A percentile compares a stretch with the other conserved stretches of the same genome.
Evolutionary conservation across 495 filamentous ascomycete genomes (phyloP).

Genomic region (Podospora pseudoanserina): DNA sequence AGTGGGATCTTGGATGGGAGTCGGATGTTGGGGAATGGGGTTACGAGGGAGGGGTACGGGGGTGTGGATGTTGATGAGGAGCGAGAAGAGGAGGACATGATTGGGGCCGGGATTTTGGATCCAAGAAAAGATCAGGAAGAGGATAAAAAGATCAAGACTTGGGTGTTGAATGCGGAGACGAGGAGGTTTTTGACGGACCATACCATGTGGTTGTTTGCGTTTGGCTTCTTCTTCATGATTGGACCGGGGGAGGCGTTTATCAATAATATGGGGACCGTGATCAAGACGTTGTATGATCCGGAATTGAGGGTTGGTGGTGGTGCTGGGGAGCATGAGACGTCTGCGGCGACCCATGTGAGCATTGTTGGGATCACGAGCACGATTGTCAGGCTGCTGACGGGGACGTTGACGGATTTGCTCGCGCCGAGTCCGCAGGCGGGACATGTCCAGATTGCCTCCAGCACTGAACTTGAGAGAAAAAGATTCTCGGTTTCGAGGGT

Average conservation of each 20-base stretch:
- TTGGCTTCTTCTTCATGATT: slow-evolving; percentile 89
- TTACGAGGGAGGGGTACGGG: slow-evolving; percentile 38
- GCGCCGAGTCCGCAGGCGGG: slow-evolving; percentile 58
- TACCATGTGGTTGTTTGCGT: slow-evolving; percentile 92
- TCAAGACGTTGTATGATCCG: slow-evolving; percentile 75
- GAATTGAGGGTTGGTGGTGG: slow-evolving; percentile 31
- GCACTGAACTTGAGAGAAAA: slow-evolving; percentile 27
- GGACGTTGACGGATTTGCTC: slow-evolving; percentile 80
- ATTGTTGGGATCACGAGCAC: slow-evolving; percentile 89
- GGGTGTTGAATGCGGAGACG: slow-evolving; percentile 85
- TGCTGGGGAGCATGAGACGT: slow-evolving; percentile 46
- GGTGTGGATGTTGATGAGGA: slow-evolving; percentile 31
- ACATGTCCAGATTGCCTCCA: slow-evolving; percentile 38
- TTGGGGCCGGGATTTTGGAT: slow-evolving; percentile 30
- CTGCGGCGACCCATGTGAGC: slow-evolving; percentile 84
- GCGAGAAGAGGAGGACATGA: slow-evolving; percentile 34
- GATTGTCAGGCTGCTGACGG: slow-evolving; percentile 77
- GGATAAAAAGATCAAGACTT: slow-evolving; percentile 71
- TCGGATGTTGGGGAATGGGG: slow-evolving; percentile 34
- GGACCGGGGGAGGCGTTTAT: slow-evolving; percentile 95
- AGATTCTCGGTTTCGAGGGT: slow-evolving; percentile 69
- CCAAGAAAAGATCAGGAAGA: slow-evolving; percentile 52
- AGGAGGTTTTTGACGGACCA: slow-evolving; percentile 74
- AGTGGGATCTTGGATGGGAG: slow-evolving; percentile 72
- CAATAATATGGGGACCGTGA: slow-evolving; percentile 93